These are phyloP conservation scores for Sequoiadendron giganteum DNA, from an alignment of 75 land plant species.

Conservation along the genomic window DNA sequence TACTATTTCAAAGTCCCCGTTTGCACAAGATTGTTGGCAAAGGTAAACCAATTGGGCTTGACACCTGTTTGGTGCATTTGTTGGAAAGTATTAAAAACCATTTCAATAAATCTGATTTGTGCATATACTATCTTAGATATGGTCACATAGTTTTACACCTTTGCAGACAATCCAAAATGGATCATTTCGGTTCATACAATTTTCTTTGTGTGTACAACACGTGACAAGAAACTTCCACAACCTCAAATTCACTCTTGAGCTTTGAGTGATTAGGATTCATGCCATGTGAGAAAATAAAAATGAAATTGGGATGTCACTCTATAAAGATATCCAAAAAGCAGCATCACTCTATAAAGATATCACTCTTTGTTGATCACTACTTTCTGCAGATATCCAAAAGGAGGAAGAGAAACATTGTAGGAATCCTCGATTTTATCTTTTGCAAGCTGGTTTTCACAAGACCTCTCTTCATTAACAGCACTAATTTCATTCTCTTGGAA, in stretches of 20 bases:
- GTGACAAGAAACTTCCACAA: too few species aligned
- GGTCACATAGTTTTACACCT: background rate
- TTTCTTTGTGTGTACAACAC: background rate
- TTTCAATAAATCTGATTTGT: too few species aligned
- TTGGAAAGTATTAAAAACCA: too few species aligned
- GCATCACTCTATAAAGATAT: too few species aligned
- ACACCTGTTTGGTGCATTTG: too few species aligned
- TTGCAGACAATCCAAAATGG: background rate
- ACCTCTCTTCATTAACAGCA: slow-evolving; percentile 12
- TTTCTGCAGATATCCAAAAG: slow-evolving; percentile 64
- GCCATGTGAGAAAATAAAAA: slow-evolving; percentile 47
- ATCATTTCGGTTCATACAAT: background rate
- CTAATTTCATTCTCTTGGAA: slow-evolving; percentile 37
- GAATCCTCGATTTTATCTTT: slow-evolving; percentile 25
- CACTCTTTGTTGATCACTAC: slow-evolving; percentile 48
- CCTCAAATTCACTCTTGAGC: background rate
- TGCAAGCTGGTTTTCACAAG: background rate
- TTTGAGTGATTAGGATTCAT: background rate
- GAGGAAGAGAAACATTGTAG: slow-evolving; percentile 39
- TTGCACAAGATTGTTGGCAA: too few species aligned
- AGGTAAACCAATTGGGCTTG: too few species aligned
- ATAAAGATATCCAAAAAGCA: too few species aligned
- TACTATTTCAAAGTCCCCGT: too few species aligned
- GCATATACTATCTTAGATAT: background rate
- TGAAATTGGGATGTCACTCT: slow-evolving; percentile 86